Evolutionary conservation across 805 yeast species (phyloP), one percentile per base, ranked within the genome.

Genomic region (Starmerella powellii): DNA sequence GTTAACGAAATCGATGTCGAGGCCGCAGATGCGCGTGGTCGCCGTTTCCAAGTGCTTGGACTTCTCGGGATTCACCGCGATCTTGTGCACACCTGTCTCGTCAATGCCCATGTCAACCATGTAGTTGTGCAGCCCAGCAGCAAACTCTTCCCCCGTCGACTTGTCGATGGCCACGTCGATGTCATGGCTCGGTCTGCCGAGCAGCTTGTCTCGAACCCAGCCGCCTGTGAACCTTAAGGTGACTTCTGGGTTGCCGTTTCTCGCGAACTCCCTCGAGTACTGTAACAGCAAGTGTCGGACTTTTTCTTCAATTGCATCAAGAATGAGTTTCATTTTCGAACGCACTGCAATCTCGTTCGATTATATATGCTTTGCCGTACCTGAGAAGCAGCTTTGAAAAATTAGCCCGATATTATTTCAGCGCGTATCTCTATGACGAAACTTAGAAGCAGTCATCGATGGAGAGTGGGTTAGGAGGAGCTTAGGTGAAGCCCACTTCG

Each of bases 11-110:
- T 91, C 99, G 40, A 91, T 74, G 54, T 85, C 95, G n/a, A 80
- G 59, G 1, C 78, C 93, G 55, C 72, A 83, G 10, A 91, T 61
- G 54, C 77, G 81, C 1, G 95, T 86, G 3, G 96, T 91, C 32
- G 96, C 93, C 1, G 99, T 93, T 55, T 91, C 99, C 52, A 91
- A 65, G 64, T 91, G 99, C 63, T 91, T 93, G 1, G 94, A 81
- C 60, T 87, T 88, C 49, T 83, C 96, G 0, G 98, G 98, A 60
- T 93, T 91, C 58, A 78, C 78, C 47, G 82, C 86, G 48, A 91
- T 86, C 44, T 79, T 82, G 57, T 87, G 94, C 27, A 84, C 70
- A 44, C 52, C 32, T 57, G 58, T 13, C 53, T 58, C 49, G 8
- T 32, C 43, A n/a, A 47, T 39, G 8, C 58, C 60, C 2, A 16